Base-by-base conservation (phyloP, 2,329 filamentous ascomycete species). In the Fusarium penzigii region DNA sequence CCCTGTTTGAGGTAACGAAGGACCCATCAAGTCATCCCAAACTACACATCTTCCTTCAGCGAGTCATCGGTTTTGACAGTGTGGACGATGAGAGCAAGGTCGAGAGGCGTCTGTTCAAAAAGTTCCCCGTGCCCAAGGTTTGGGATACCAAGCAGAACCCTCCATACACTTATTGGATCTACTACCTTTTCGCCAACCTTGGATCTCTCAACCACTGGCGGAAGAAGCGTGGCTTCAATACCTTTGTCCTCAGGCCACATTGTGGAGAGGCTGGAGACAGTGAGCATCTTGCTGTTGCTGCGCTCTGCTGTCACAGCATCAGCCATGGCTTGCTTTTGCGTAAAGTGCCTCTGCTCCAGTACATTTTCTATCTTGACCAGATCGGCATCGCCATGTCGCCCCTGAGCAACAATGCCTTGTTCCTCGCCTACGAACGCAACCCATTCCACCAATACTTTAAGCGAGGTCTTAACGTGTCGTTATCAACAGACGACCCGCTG, bases 361-460 rank as follows among this genome's bases (percentile, higher is more conserved):
- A 99, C 72, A 85, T 97, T 46, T 99, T 96, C 75, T 99, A 99
- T 66, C 84, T 99, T 17, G 92, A 99, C 68, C 93, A 97, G 68
- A 97, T 99, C 57, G 94, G 94, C 52, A 94, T 99, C 57, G 94
- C 94, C 55, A 99, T 99, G 94, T 97, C 93, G n/a, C 94, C 94
- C 3, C 80, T 99, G 42, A 96, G 92, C 72, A 99, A 99, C 77
- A 99, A 99, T 65, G 94, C 94, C 0, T 76, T 99, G 32, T 99
- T 99, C 75, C 76, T 99, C 47, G 92, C 93, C 1, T 97, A 99
- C 67, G 94, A 99, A 71, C 86, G 95, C 53, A 99, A 99, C 64
- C 94, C 94, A 0, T 99, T 96, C 74, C 81, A 96, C 63, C 90
- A 89, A 65, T 99, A 99, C 73, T 99, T 99, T 78, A 88, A 90